These are phyloP conservation scores for Haplosporangium gracile DNA, from an alignment of 192 early-diverging fungal genomes.

Conservation along the genomic window DNA sequence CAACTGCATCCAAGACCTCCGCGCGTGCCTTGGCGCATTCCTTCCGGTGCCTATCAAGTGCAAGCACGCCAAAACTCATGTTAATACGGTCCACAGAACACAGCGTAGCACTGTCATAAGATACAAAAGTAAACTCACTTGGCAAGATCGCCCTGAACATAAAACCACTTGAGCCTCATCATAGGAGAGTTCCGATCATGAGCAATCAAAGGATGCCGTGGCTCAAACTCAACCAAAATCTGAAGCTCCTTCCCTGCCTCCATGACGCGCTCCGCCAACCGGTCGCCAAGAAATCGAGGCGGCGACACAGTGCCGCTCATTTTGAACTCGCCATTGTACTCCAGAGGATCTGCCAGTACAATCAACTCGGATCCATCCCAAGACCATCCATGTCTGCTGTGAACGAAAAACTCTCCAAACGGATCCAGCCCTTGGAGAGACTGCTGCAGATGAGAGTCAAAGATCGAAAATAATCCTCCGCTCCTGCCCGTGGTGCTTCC, in stretches of 20 bases:
- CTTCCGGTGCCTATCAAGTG: background rate
- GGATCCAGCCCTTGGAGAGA: conserved; percentile 51
- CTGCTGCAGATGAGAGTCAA: conserved; percentile 38
- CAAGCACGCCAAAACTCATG: background rate
- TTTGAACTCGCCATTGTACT: conserved; percentile 20
- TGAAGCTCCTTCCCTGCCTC: conserved; percentile 60
- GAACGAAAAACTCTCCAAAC: conserved; percentile 57
- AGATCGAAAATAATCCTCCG: conserved; percentile 20
- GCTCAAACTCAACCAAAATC: conserved; percentile 46
- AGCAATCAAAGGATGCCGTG: conserved; percentile 45
- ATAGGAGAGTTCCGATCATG: conserved; percentile 10
- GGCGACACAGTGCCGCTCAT: conserved; percentile 11
- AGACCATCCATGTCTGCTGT: conserved; percentile 33
- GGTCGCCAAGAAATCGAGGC: conserved; percentile 40
- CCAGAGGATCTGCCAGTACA: conserved; percentile 34
- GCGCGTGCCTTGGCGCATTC: conserved; percentile 9
- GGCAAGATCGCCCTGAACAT: conserved; percentile 12
- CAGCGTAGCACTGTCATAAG: background rate
- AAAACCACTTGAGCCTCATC: conserved; percentile 27
- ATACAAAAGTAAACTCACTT: conserved; percentile 21
- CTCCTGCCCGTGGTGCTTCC: background rate
- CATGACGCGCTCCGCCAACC: conserved; percentile 42
- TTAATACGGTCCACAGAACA: background rate
- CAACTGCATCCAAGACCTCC: conserved; percentile 17
- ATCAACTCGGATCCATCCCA: conserved; percentile 32